These are phyloP conservation scores for Jasminum sambac DNA, from an alignment of 257 asterid genomes.

Conservation along the genomic window DNA sequence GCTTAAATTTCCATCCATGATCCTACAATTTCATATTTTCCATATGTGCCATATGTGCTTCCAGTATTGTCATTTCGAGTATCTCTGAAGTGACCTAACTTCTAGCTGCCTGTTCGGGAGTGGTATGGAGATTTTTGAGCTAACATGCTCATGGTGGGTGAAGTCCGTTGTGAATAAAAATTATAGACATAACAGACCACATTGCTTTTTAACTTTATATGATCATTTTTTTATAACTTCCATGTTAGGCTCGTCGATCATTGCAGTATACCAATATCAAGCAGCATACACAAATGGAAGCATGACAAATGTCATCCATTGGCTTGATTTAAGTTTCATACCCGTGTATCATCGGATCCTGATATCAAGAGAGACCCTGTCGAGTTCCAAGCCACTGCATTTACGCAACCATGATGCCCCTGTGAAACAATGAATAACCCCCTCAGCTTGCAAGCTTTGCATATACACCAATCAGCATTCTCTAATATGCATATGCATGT, in stretches of 20 bases:
- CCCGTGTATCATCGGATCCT: slow-evolving; percentile 95
- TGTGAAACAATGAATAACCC: slow-evolving; percentile 32
- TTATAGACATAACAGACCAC: not conserved
- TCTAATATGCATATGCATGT: slow-evolving; percentile 8
- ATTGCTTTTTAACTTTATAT: not conserved
- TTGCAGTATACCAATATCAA: not conserved
- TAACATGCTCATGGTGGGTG: not conserved
- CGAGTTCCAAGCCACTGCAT: slow-evolving; percentile 92
- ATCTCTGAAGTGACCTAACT: not conserved
- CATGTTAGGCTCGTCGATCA: slow-evolving; percentile 1
- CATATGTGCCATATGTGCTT: not conserved
- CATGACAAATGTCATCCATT: slow-evolving; percentile 15
- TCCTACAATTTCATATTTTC: slow-evolving; percentile 3
- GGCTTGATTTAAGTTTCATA: slow-evolving; percentile 40
- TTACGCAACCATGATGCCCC: slow-evolving; percentile 98
- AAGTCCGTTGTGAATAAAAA: not conserved
- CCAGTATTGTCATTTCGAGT: slow-evolving; percentile 10
- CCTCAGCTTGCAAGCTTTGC: slow-evolving; percentile 22
- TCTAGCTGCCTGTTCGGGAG: not conserved
- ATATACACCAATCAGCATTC: slow-evolving; percentile 2
- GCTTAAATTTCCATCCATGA: not conserved
- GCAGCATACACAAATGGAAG: slow-evolving; percentile 15
- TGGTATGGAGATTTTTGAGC: not conserved
- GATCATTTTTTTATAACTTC: not conserved
- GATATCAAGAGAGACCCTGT: slow-evolving; percentile 83